Percentiles rank a stretch among this genome's conserved stretches.
phyloP scores from a whole-genome alignment of 306 rosid genomes.

The Lupinus albus region DNA sequence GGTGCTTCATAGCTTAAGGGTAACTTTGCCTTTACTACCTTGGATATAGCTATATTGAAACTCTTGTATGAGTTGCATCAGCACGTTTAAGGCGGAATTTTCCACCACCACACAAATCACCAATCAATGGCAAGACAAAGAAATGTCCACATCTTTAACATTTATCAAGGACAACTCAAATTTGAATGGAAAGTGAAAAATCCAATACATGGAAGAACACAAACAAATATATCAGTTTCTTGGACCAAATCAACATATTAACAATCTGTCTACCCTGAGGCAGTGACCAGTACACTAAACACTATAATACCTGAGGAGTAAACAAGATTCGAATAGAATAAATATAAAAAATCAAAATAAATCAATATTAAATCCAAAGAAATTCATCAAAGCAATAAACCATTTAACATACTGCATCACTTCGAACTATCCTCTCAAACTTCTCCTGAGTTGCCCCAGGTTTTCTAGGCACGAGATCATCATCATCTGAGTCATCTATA shows the following conservation, averaged over 20 bases:
- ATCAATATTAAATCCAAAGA: slow-evolving; percentile 6
- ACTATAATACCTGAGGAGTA: neutral
- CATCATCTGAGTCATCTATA: slow-evolving; percentile 92
- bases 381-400: slow-evolving; percentile 25
- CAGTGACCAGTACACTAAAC: slow-evolving; percentile 33
- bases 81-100: neutral
- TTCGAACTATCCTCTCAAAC: slow-evolving; percentile 77
- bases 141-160: slow-evolving; percentile 9
- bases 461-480: slow-evolving; percentile 67
- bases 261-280: slow-evolving; percentile 12
- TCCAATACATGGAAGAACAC: slow-evolving; percentile 20
- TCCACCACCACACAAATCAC: slow-evolving; percentile 26
- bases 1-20: neutral
- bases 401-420: slow-evolving; percentile 66
- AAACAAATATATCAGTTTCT: slow-evolving; percentile 19
- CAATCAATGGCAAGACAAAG: slow-evolving; percentile 8
- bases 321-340: slow-evolving; percentile 10
- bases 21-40: slow-evolving; percentile 3
- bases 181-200: neutral
- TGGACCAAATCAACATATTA: slow-evolving; percentile 1
- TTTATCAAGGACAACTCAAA: neutral
- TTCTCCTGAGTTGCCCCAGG: slow-evolving; percentile 60
- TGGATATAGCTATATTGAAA: slow-evolving; percentile 8
- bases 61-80: slow-evolving; percentile 17
- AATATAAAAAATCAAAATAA: slow-evolving; percentile 27